phyloP scores from a whole-genome alignment of 371 early-diverging fungal genomes.

The Mortierella sp. region DNA sequence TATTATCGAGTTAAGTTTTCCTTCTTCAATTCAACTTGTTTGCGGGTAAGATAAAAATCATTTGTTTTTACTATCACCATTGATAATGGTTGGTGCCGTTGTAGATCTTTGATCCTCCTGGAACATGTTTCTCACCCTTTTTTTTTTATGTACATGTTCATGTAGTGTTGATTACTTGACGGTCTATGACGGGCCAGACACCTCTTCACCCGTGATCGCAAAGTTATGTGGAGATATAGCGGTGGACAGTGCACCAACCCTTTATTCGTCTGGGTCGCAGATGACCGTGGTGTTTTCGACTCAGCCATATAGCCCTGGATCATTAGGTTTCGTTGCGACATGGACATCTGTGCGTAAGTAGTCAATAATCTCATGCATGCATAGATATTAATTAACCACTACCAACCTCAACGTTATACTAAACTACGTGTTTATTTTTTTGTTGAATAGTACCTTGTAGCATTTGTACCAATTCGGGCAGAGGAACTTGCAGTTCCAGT shows the following conservation, averaged over 20 bases:
- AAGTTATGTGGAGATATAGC: conserved; percentile 40
- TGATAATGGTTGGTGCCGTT: neutral
- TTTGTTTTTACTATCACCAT: neutral
- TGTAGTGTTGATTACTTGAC: conserved; percentile 42
- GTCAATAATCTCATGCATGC: neutral
- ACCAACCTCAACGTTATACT: neutral
- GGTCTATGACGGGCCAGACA: conserved; percentile 48
- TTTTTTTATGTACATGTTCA: neutral
- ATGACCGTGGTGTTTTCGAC: conserved; percentile 43
- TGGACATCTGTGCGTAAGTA: conserved; percentile 37
- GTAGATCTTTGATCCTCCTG: neutral
- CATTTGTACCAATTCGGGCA: conserved; percentile 23
- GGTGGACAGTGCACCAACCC: conserved; percentile 7
- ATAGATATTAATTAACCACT: neutral
- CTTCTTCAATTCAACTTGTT: conserved; percentile 28
- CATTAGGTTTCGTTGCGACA: conserved; percentile 25
- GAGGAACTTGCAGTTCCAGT: conserved; percentile 29
- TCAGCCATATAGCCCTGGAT: conserved; percentile 19
- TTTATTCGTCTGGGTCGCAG: conserved; percentile 34
- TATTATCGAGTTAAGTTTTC: conserved; percentile 28
- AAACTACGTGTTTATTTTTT: neutral
- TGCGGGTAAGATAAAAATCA: conserved; percentile 39
- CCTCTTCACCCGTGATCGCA: conserved; percentile 30
- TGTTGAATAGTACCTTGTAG: conserved; percentile 25
- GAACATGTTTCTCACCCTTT: neutral